Conservation (phyloP, 192 early-diverging fungal genomes). For the Backusella circina region DNA sequence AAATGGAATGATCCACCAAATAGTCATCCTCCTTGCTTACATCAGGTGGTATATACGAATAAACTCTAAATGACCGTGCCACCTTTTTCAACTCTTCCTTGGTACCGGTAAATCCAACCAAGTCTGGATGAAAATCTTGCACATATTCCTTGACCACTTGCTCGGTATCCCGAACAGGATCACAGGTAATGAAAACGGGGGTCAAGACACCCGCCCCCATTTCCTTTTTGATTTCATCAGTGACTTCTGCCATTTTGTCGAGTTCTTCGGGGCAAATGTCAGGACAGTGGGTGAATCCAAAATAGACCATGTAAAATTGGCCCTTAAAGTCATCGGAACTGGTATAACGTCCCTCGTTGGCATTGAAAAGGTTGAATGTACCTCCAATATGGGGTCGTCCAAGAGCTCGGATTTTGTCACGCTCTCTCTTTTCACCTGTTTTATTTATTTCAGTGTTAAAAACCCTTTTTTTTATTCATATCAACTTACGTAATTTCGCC, state of each 20-base stretch:
- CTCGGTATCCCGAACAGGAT: conserved; percentile 91
- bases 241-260: conserved; percentile 92
- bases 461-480: neutral
- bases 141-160: conserved; percentile 74
- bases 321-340: conserved; percentile 80
- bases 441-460: neutral
- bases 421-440: conserved; percentile 33
- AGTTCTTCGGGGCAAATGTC: conserved; percentile 99
- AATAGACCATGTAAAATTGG: conserved; percentile 89
- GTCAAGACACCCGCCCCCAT: conserved; percentile 46
- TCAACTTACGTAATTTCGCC: conserved; percentile 36
- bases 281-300: conserved; percentile 99
- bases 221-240: conserved; percentile 56
- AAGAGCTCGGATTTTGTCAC: conserved; percentile 33
- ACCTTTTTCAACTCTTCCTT: conserved; percentile 77
- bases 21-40: conserved; percentile 84
- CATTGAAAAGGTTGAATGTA: conserved; percentile 80
- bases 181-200: conserved; percentile 95
- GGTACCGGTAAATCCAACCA: conserved; percentile 90
- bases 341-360: conserved; percentile 62
- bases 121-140: conserved; percentile 89
- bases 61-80: conserved; percentile 93
- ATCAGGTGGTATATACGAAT: conserved; percentile 87
- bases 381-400: conserved; percentile 93
- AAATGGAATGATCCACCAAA: conserved; percentile 97